Conservation (phyloP, 1,139 yeast species). For the Lodderomyces metapsilosis region DNA sequence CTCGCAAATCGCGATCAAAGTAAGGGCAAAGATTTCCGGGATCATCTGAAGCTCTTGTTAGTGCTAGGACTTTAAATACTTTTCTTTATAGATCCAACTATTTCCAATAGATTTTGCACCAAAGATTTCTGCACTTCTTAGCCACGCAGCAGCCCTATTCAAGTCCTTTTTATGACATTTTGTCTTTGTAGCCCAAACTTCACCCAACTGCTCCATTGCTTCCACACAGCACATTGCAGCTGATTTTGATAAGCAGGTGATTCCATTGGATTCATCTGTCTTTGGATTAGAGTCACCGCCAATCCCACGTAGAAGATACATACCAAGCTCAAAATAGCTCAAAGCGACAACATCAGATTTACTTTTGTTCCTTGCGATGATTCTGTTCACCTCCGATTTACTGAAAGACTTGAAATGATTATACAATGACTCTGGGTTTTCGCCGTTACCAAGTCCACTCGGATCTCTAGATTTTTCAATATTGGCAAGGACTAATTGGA, state of each 20-base stretch:
- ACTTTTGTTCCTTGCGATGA: conserved; percentile 24
- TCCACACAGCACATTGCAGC: conserved; percentile 69
- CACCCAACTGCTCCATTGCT: conserved; percentile 72
- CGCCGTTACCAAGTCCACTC: conserved; percentile 21
- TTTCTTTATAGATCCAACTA: conserved; percentile 76
- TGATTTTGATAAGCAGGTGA: conserved; percentile 61
- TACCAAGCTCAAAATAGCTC: conserved; percentile 58
- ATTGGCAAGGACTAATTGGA: conserved; percentile 26
- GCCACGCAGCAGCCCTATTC: conserved; percentile 68
- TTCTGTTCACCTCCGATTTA: conserved; percentile 26
- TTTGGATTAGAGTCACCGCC: conserved; percentile 39
- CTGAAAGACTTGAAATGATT: conserved; percentile 26
- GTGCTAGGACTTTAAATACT: conserved; percentile 41
- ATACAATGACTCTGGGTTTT: conserved; percentile 29
- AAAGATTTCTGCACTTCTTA: conserved; percentile 61
- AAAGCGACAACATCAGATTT: conserved; percentile 31
- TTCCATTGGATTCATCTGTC: conserved; percentile 56
- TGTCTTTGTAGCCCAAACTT: conserved; percentile 61
- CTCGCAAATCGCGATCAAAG: too few species aligned
- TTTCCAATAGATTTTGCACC: conserved; percentile 70
- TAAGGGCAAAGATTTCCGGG: too few species aligned
- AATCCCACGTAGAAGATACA: conserved; percentile 57
- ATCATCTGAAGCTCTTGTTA: neutral
- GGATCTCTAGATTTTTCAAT: conserved; percentile 18
- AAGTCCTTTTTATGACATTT: conserved; percentile 57